These are phyloP conservation scores for Cyclotella cryptica DNA, from an alignment of 108 stramenopile species.

Conservation along the genomic window DNA sequence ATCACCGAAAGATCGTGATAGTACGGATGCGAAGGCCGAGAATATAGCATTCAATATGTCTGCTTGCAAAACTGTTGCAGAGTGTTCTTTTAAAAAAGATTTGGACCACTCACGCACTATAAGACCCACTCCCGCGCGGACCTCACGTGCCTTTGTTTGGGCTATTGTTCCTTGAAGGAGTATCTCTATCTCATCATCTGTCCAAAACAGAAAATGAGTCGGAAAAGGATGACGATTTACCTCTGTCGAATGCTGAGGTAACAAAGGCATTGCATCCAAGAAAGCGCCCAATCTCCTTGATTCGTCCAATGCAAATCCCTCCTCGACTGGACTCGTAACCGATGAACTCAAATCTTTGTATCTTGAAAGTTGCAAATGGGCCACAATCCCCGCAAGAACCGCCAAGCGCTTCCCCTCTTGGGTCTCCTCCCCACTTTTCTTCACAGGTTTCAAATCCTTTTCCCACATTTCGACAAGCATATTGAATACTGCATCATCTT, in stretches of 20 bases:
- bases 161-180: conserved; percentile 43
- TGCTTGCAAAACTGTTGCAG: conserved; percentile 5
- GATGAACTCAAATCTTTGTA: conserved; percentile 24
- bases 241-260: conserved; percentile 20
- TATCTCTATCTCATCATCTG: conserved; percentile 33
- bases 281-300: conserved; percentile 38
- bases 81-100: conserved; percentile 39
- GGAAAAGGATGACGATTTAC: conserved; percentile 36
- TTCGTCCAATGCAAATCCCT: conserved; percentile 32
- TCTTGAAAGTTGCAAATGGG: conserved; percentile 44
- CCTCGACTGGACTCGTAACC: not conserved
- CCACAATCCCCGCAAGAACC: conserved; percentile 39
- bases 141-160: conserved; percentile 33
- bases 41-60: conserved; percentile 40
- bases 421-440: conserved; percentile 4
- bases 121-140: conserved; percentile 28
- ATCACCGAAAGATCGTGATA: conserved; percentile 45
- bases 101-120: conserved; percentile 43
- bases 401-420: conserved; percentile 46
- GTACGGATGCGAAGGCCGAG: conserved; percentile 41
- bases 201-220: conserved; percentile 50
- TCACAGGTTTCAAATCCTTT: conserved; percentile 4
- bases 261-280: conserved; percentile 49
- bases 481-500: conserved; percentile 38
- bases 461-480: conserved; percentile 39